These are phyloP conservation scores for Candida ulmi DNA, from an alignment of 805 yeast species.

Conservation along the genomic window DNA sequence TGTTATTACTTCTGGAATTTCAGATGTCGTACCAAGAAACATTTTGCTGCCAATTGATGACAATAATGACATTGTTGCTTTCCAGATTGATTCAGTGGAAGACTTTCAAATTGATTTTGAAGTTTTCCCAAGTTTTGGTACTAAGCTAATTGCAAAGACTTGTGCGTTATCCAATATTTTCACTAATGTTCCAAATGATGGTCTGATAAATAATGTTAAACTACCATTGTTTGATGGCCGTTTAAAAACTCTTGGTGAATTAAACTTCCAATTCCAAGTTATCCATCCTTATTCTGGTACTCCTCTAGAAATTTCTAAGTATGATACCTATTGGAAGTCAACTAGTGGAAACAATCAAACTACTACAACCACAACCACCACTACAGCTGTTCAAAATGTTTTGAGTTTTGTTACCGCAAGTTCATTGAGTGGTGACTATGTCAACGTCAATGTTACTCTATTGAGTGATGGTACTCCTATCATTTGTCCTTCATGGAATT, in stretches of 20 bases:
- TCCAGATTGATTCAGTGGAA: constrained; percentile 76
- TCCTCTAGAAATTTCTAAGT: constrained; percentile 83
- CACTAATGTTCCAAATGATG: constrained; percentile 27
- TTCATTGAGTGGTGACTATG: constrained; percentile 77
- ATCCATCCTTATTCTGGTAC: constrained; percentile 85
- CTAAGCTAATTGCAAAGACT: constrained; percentile 84
- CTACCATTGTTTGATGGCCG: constrained; percentile 81
- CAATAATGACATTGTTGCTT: constrained; percentile 61
- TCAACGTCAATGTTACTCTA: constrained; percentile 61
- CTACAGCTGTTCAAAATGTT: constrained; percentile 21
- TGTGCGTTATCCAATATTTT: constrained; percentile 63
- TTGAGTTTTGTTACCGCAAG: constrained; percentile 87
- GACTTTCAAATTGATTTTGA: constrained; percentile 80
- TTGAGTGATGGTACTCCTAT: constrained; percentile 83
- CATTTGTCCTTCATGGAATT: constrained; percentile 63
- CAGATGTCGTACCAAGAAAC: constrained; percentile 86
- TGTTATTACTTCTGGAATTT: constrained; percentile 67
- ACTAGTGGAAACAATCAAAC: constrained; percentile 46
- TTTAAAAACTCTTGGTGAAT: constrained; percentile 74
- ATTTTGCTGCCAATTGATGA: constrained; percentile 62
- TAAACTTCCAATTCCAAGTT: constrained; percentile 71
- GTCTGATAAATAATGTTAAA: constrained; percentile 33
- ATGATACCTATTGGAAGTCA: constrained; percentile 96
- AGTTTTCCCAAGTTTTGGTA: constrained; percentile 91
- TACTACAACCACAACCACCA: constrained; percentile 2